These are phyloP conservation scores for Exserohilum rostratum DNA, from an alignment of 2,329 filamentous ascomycete species.

Conservation along the genomic window DNA sequence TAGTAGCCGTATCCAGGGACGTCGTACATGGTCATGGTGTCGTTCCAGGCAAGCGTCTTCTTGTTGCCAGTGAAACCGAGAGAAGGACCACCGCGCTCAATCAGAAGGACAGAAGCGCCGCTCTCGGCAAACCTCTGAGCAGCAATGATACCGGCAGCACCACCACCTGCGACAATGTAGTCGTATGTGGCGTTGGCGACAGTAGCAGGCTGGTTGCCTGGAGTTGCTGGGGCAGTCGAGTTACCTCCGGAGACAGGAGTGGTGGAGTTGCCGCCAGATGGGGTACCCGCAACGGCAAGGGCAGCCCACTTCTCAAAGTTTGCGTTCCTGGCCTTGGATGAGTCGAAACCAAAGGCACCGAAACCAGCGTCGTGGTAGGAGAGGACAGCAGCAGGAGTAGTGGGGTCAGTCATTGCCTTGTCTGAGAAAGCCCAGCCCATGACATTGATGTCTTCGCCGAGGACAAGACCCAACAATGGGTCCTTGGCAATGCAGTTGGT, in stretches of 20 bases:
- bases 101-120: slow-evolving; percentile 67
- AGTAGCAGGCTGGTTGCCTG: slow-evolving; percentile 41
- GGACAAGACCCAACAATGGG: slow-evolving; percentile 23
- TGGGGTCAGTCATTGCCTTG: slow-evolving; percentile 31
- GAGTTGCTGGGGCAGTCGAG: slow-evolving; percentile 21
- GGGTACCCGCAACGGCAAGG: slow-evolving; percentile 31
- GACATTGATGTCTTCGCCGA: slow-evolving; percentile 35
- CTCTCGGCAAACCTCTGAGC: slow-evolving; percentile 66
- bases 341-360: slow-evolving; percentile 39
- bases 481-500: slow-evolving; percentile 43
- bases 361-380: slow-evolving; percentile 44
- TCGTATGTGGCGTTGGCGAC: slow-evolving; percentile 57
- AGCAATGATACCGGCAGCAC: slow-evolving; percentile 64
- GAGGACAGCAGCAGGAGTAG: slow-evolving; percentile 29
- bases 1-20: slow-evolving; percentile 47
- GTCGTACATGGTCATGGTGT: slow-evolving; percentile 46
- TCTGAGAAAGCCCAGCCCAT: slow-evolving; percentile 43
- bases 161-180: slow-evolving; percentile 67
- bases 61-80: slow-evolving; percentile 37
- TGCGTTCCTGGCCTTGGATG: slow-evolving; percentile 38
- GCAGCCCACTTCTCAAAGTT: slow-evolving; percentile 45
- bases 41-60: slow-evolving; percentile 42
- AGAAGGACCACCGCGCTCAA: slow-evolving; percentile 52
- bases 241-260: slow-evolving; percentile 34
- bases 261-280: slow-evolving; percentile 33